Evolutionary conservation across 495 filamentous ascomycete species (phyloP).

Genomic region (Penicillium fimorum): DNA sequence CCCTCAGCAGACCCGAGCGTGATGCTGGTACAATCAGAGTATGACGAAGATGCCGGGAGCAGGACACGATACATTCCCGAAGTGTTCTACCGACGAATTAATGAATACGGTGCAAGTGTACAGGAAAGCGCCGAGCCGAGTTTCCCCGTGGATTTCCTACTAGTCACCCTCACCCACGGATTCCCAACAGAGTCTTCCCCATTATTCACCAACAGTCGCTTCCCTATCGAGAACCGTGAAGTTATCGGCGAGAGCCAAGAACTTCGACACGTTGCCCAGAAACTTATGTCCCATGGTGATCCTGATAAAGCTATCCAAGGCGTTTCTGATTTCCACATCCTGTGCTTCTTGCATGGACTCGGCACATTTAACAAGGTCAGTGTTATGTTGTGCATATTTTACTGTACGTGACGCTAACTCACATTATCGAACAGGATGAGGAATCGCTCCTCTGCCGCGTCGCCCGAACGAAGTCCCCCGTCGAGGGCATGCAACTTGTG

Average conservation of each 20-base stretch:
- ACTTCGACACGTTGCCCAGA: conserved; percentile 57
- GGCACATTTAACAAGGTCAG: conserved; percentile 80
- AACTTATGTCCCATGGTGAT: conserved; percentile 59
- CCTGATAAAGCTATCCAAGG: conserved; percentile 60
- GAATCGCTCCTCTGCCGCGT: conserved; percentile 82
- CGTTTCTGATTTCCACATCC: conserved; percentile 89
- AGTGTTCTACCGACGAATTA: conserved; percentile 92
- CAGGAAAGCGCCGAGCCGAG: conserved; percentile 95
- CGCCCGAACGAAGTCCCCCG: conserved; percentile 71
- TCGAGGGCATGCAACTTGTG: conserved; percentile 75
- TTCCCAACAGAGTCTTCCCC: conserved; percentile 81
- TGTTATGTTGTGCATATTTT: conserved; percentile 20
- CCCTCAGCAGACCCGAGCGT: conserved; percentile 87
- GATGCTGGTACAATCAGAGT: conserved; percentile 93
- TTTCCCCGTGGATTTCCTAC: conserved; percentile 94
- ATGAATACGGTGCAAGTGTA: conserved; percentile 93
- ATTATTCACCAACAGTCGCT: conserved; percentile 65
- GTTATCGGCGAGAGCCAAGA: conserved; percentile 81
- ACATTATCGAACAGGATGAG: conserved; percentile 65
- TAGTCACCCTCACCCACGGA: conserved; percentile 94
- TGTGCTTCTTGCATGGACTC: conserved; percentile 80
- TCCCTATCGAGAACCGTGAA: conserved; percentile 90
- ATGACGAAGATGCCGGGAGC: conserved; percentile 69
- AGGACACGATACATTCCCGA: conserved; percentile 90
- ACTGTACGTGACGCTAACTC: conserved; percentile 13